A percentile compares a stretch with the other conserved stretches of the same genome.
Conservation (phyloP, 352 stramenopile species). For the Pythium biforme region DNA sequence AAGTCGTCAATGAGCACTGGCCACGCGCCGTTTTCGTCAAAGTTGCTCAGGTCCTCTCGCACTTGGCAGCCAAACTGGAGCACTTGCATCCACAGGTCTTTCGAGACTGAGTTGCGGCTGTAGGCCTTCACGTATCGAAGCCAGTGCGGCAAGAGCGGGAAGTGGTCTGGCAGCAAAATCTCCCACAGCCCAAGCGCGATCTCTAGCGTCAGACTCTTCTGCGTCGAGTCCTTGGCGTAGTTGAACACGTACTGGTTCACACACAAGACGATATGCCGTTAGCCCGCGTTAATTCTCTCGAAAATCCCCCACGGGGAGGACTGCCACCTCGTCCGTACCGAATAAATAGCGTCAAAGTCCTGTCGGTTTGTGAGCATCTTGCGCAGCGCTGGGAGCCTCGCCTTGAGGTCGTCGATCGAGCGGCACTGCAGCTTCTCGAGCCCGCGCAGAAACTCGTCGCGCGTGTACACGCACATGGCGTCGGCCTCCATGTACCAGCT, state of each 20-base stretch:
- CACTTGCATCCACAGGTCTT: slow-evolving; percentile 84
- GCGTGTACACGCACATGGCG: slow-evolving; percentile 78
- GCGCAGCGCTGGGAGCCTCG: slow-evolving; percentile 50
- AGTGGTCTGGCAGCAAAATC: slow-evolving; percentile 62
- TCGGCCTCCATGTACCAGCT: slow-evolving; percentile 78
- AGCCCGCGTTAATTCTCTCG: too few relatives aligned
- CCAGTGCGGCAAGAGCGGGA: slow-evolving; percentile 68
- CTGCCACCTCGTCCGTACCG: slow-evolving; percentile 32
- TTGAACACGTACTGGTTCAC: slow-evolving; percentile 72
- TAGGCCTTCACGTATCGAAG: slow-evolving; percentile 61
- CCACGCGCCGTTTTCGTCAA: slow-evolving; percentile 86
- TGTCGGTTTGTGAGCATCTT: slow-evolving; percentile 41
- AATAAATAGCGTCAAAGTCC: slow-evolving; percentile 83
- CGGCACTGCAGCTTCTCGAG: slow-evolving; percentile 68
- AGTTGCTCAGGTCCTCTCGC: slow-evolving; percentile 71
- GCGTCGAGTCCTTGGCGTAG: slow-evolving; percentile 81
- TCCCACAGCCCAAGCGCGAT: slow-evolving; percentile 74
- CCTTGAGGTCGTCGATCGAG: slow-evolving; percentile 52
- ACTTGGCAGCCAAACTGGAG: slow-evolving; percentile 83
- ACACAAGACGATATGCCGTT: background rate
- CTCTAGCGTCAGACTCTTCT: slow-evolving; percentile 79
- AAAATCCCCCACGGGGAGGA: background rate
- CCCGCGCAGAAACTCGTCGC: slow-evolving; percentile 65
- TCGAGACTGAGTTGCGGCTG: slow-evolving; percentile 77
- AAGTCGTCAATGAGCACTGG: slow-evolving; percentile 87